Evolutionary conservation across 163 green algal species (phyloP).

Genomic region (Botryococcus braunii): DNA sequence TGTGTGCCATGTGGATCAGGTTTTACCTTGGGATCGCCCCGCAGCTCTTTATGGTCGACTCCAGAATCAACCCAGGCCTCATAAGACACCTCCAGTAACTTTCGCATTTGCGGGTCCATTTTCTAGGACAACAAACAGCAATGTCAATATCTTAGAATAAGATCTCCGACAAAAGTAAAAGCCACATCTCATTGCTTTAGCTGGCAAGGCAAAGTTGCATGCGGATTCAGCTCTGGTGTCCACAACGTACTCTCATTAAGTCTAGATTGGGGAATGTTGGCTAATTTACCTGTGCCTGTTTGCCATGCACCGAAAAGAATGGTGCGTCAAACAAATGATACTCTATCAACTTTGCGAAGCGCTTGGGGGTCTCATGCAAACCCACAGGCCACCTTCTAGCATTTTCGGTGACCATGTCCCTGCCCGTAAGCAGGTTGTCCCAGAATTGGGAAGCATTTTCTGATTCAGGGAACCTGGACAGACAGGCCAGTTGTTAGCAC

Average conservation of each 20-base stretch:
- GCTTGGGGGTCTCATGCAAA: constrained; percentile 1
- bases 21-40: background rate
- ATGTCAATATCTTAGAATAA: background rate
- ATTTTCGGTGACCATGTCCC: constrained; percentile 13
- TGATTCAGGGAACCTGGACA: constrained; percentile 14
- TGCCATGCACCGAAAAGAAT: constrained; percentile 10
- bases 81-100: constrained; percentile 10
- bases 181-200: background rate
- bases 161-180: background rate
- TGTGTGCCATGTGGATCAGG: background rate
- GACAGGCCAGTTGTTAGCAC: background rate
- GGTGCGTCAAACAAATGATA: constrained; percentile 8
- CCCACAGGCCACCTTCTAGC: background rate
- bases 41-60: constrained; percentile 1
- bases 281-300: constrained; percentile 7
- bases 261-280: background rate
- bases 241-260: background rate
- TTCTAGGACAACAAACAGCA: constrained; percentile 4
- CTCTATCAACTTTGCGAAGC: constrained; percentile 7
- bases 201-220: background rate
- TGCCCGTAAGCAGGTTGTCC: constrained; percentile 5
- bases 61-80: constrained; percentile 11
- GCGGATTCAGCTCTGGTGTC: background rate
- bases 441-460: constrained; percentile 3
- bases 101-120: constrained; percentile 13